Evolutionary conservation across 306 rosid species (phyloP).

Genomic region (Canavalia ensiformis): DNA sequence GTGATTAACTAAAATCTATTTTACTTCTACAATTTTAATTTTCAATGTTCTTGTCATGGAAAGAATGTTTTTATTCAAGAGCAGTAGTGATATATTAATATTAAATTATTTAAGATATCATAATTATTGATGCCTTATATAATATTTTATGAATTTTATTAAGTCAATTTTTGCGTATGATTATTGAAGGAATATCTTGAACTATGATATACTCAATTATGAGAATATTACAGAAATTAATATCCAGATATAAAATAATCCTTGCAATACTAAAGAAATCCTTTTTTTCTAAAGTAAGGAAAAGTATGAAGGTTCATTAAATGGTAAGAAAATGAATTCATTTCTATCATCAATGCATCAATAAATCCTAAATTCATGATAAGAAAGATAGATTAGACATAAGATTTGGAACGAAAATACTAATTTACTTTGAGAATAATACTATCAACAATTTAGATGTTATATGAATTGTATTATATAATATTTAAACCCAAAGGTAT

Average conservation of each 20-base stretch:
- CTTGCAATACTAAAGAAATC: constrained; percentile 3
- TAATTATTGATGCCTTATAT: too few relatives aligned
- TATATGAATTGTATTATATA: neutral
- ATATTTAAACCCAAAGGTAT: neutral
- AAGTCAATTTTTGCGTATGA: too few relatives aligned
- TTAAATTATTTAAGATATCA: too few relatives aligned
- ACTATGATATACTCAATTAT: too few relatives aligned
- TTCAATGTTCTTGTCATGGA: too few relatives aligned
- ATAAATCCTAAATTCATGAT: neutral
- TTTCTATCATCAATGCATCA: neutral
- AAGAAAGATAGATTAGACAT: neutral
- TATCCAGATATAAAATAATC: neutral
- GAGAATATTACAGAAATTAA: neutral
- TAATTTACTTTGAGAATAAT: neutral
- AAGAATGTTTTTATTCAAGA: too few relatives aligned
- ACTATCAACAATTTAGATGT: neutral
- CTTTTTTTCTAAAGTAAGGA: too few relatives aligned
- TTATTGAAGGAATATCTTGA: too few relatives aligned
- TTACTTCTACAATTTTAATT: too few relatives aligned
- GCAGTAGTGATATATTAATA: too few relatives aligned
- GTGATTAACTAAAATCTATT: too few relatives aligned
- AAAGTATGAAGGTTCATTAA: neutral
- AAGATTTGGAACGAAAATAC: neutral
- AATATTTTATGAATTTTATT: too few relatives aligned
- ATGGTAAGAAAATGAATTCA: constrained; percentile 25